Percentiles rank a stretch among this genome's conserved stretches.
These are phyloP conservation scores for Corymbia maculata DNA, from an alignment of 345 rosid species.

Conservation along the genomic window DNA sequence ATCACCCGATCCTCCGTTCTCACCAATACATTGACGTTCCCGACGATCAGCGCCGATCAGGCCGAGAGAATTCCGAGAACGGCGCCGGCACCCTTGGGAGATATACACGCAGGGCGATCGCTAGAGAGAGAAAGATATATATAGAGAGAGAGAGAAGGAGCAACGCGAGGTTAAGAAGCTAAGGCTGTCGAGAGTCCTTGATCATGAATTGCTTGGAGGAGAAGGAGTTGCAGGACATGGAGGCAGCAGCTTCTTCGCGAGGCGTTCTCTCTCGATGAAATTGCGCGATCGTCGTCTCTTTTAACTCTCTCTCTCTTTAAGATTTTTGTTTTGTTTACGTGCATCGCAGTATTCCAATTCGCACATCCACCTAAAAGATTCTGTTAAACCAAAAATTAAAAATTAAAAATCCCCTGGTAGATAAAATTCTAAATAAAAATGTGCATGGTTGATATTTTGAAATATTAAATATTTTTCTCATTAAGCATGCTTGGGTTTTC, in stretches of 20 bases:
- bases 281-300: not conserved
- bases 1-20: not conserved
- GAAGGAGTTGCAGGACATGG: not conserved
- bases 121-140: not conserved
- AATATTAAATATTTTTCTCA: not conserved
- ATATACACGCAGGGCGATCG: not conserved
- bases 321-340: not conserved
- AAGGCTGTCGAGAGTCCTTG: not conserved
- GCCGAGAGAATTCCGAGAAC: not conserved
- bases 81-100: not conserved
- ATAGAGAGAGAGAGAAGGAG: not conserved
- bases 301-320: not conserved
- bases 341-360: not conserved
- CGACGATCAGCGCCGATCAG: not conserved
- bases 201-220: not conserved
- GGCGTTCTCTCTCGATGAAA: no score
- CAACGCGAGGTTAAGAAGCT: not conserved
- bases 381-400: not conserved
- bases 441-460: not conserved
- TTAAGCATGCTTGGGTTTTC: not conserved
- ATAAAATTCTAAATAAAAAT: not conserved
- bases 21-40: not conserved
- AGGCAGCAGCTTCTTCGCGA: no score
- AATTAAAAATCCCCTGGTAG: not conserved
- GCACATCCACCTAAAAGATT: not conserved